Evolutionary conservation across 257 asterid species (phyloP), one percentile per base, ranked within the genome.

Genomic region (Salvia rosmarinus): DNA sequence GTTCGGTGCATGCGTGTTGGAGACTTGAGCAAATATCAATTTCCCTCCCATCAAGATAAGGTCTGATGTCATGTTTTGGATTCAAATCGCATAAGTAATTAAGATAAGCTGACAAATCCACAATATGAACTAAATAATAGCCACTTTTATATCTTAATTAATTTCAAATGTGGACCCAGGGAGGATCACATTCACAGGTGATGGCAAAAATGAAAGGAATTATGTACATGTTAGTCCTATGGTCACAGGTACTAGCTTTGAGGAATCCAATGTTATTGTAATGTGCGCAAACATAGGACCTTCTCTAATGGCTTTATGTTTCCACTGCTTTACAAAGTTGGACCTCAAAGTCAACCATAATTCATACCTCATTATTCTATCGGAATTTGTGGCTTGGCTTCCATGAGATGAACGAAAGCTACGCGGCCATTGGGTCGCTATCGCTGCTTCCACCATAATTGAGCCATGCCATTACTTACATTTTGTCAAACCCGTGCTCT

Each of bases 291-390:
- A 77, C 80, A 81, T 23, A 50, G 80, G 85, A 60, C 80, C 78
- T 73, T 70, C 72, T 19, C 56, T 5, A 46, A 64, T 64, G 80
- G 82, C 82, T 77, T 79, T 79, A 79, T 75, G 78, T 70, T 71
- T 72, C 81, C 81, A 79, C 73, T 68, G 73, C 54, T 67, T 71
- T n/a, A 37, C 68, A 56, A 23, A 67, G 7, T 43, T 59, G 16
- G 56, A 68, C 40, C 61, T 25, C 44, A 30, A 63, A 32, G 61
- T 44, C 69, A 39, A 32, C 56, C 54, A 47, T 8, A 49, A 44
- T 47, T 34, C 73, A 10, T 19, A 17, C 60, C 14, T 4, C 40
- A 60, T 71, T 58, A 57, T 55, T 13, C 16, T 9, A 5, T 3
- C 43, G 7, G 16, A 49, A 64, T 16, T 30, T 66, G 71, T 46